Conservation (phyloP, 257 asterid species). For the Nicotiana knightiana region DNA sequence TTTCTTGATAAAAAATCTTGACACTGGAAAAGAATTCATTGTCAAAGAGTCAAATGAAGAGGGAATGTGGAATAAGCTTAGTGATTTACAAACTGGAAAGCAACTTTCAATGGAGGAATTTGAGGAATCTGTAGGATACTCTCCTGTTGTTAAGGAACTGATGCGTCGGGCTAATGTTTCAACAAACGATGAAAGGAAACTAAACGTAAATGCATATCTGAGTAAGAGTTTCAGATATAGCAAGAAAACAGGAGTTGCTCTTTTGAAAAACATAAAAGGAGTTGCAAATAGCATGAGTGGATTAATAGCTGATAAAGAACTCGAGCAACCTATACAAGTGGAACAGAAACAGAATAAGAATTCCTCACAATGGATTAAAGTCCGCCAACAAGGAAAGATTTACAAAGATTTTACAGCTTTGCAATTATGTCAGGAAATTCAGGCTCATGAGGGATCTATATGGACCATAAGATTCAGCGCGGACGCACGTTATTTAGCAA, state of each 20-base stretch:
- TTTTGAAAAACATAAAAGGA: conserved; percentile 18
- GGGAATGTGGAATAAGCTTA: conserved; percentile 25
- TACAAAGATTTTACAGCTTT: conserved; percentile 19
- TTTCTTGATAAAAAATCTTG: conserved; percentile 44
- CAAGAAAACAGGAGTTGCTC: conserved; percentile 18
- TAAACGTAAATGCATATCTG: conserved; percentile 12
- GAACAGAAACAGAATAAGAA: conserved; percentile 5
- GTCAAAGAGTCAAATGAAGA: conserved; percentile 23
- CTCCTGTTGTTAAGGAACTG: conserved; percentile 24
- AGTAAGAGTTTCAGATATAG: conserved; percentile 19
- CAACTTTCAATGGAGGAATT: conserved; percentile 26
- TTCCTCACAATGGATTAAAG: conserved; percentile 21
- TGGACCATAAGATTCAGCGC: conserved; percentile 19
- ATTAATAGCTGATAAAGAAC: conserved; percentile 5
- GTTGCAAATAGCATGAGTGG: conserved; percentile 16
- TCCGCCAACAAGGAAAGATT: conserved; percentile 22
- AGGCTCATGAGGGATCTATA: conserved; percentile 27
- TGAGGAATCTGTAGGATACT: conserved; percentile 20
- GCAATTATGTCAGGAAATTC: conserved; percentile 21
- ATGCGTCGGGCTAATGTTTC: conserved; percentile 18
- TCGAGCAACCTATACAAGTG: background rate
- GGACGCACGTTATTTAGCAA: conserved; percentile 17
- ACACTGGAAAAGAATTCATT: conserved; percentile 27
- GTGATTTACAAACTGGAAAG: conserved; percentile 26
- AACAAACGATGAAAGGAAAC: conserved; percentile 2